Conservation (phyloP, 345 rosid genomes). For the Populus davidiana region DNA sequence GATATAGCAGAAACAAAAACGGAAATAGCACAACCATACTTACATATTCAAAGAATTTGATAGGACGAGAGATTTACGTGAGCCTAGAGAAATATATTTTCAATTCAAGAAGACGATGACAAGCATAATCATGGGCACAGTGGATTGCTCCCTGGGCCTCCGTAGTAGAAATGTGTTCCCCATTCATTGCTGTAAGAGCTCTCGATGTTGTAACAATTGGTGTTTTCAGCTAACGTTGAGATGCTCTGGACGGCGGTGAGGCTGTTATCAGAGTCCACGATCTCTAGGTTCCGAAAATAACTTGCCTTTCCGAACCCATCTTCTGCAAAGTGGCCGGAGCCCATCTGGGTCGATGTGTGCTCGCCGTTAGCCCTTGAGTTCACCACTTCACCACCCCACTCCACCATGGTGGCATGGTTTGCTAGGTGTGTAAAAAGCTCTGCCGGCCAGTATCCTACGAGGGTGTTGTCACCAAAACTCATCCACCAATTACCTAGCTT, state of each 20-base stretch:
- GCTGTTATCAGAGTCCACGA: conserved; percentile 86
- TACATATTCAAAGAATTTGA: conserved; percentile 39
- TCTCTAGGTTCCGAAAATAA: conserved; percentile 83
- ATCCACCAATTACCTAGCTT: conserved; percentile 95
- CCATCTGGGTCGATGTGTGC: conserved; percentile 96
- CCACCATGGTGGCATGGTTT: conserved; percentile 87
- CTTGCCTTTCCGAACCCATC: conserved; percentile 83
- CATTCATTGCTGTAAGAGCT: conserved; percentile 73
- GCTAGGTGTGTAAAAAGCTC: conserved; percentile 88
- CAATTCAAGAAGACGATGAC: not conserved
- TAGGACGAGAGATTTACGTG: not conserved
- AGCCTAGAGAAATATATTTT: not conserved
- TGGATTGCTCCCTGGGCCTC: conserved; percentile 84
- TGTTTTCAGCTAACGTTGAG: conserved; percentile 75
- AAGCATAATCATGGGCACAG: conserved; percentile 50
- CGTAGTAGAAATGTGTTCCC: conserved; percentile 92
- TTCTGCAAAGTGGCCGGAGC: conserved; percentile 86
- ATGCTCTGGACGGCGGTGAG: conserved; percentile 60
- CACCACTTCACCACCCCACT: conserved; percentile 98
- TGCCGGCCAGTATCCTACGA: conserved; percentile 97
- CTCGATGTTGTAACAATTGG: conserved; percentile 81
- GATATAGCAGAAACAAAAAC: conserved; percentile 27
- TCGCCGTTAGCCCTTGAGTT: conserved; percentile 73
- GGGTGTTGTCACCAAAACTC: conserved; percentile 80
- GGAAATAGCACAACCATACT: conserved; percentile 28